These are phyloP conservation scores for Fragaria vesca DNA, from an alignment of 306 rosid genomes.

Conservation along the genomic window DNA sequence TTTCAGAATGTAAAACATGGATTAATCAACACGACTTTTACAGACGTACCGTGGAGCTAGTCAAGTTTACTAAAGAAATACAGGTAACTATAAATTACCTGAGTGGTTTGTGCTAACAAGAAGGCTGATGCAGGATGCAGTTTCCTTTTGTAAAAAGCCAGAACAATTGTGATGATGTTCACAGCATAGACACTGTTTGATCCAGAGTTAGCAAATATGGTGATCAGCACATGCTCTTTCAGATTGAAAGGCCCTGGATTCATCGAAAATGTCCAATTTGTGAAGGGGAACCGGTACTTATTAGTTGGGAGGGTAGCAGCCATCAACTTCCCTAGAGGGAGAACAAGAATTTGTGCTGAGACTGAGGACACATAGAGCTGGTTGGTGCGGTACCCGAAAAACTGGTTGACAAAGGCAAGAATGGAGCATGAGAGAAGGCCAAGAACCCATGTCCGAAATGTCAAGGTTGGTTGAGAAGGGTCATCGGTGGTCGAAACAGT, in stretches of 20 bases:
- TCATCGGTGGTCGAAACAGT: slow-evolving; percentile 71
- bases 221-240: slow-evolving; percentile 82
- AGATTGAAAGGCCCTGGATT: slow-evolving; percentile 81
- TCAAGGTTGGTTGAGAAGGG: slow-evolving; percentile 57
- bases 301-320: slow-evolving; percentile 62
- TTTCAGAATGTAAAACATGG: slow-evolving; percentile 1
- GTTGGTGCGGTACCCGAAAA: slow-evolving; percentile 62
- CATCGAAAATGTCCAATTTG: slow-evolving; percentile 55
- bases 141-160: slow-evolving; percentile 67
- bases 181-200: slow-evolving; percentile 69
- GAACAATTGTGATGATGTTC: slow-evolving; percentile 67
- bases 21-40: not conserved
- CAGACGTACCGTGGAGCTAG: not conserved
- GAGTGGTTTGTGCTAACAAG: slow-evolving; percentile 70
- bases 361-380: slow-evolving; percentile 52
- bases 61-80: not conserved
- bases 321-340: slow-evolving; percentile 83
- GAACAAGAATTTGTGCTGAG: slow-evolving; percentile 67
- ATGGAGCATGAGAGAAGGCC: slow-evolving; percentile 57
- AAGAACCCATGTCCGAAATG: slow-evolving; percentile 85
- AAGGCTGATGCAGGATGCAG: slow-evolving; percentile 63
- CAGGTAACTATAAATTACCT: slow-evolving; percentile 37
- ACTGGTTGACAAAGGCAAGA: slow-evolving; percentile 76
- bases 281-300: slow-evolving; percentile 35
- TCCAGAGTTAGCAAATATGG: slow-evolving; percentile 77